Evolutionary conservation across 1,139 yeast species (phyloP), one percentile per base, ranked within the genome.

Genomic region (Magnusiomyces paraingens): DNA sequence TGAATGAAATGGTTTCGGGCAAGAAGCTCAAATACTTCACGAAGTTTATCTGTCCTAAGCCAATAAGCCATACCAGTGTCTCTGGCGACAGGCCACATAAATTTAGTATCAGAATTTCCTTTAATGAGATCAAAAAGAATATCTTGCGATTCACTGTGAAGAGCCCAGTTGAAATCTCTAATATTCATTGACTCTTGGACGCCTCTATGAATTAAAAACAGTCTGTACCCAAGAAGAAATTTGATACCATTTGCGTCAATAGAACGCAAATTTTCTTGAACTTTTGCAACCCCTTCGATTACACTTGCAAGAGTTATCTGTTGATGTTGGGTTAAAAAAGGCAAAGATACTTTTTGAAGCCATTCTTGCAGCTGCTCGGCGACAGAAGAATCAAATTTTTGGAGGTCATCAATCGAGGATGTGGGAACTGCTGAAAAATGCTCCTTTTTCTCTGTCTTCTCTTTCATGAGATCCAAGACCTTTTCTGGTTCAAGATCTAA

Each of bases 131-230:
- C 75, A 20, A 85, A 69, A 29, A 91, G 64, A 46, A 87, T 66
- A 55, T 86, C 91, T 61, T 84, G 86, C 57, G 85, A 83, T 54
- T 84, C 89, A 58, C 93, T 84, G 66, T 88, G 95, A 39, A 87
- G 70, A 0, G 96, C 97, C 94, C 96, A 91, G 54, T 80, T 79
- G 51, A 86, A 78, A 69, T 91, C 98, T 64, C 97, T 77, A 82
- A 86, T 84, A 1, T 83, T 76, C 61, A 91, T 72, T 1, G 75
- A 68, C 48, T 75, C 72, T 56, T 80, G 80, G 1, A 72, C 63
- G 2, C 73, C 74, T 35, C 67, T 68, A 61, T 82, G 86, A 12
- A 82, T 68, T 59, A 81, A 81, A 62, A 80, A 87, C 51, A 91
- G 72, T 60, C 84, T 83, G 62, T 83, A 81, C 1, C 96, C 94